Evolutionary conservation across 441 rosid species (phyloP), one percentile per base, ranked within the genome.

Genomic region (Eruca vesicaria): DNA sequence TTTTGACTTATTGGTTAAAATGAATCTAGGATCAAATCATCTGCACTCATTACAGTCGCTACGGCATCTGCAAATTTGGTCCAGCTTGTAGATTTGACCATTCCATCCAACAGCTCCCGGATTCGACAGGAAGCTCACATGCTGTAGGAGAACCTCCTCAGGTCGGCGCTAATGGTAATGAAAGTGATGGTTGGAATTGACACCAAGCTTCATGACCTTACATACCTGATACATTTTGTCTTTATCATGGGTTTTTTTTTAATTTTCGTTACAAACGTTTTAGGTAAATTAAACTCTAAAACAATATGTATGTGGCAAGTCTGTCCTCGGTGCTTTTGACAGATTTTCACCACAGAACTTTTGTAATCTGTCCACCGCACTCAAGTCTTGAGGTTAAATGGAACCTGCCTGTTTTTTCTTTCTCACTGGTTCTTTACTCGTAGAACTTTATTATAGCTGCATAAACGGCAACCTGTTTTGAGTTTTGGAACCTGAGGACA

Each of bases 81-180:
- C 98, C 96, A 57, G 90, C 92, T 18, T 94, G 99, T 82, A 96
- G 84, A 82, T 96, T 88, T 63, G 88, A 92, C 86, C 99, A 96
- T 82, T 88, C 98, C 6, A 18, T 20, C 9, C 80, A 23, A 23
- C 26, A 71, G 64, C 64, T 6, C 3, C 12, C 66, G 5, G 45
- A 43, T 33, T 5, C 72, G 1, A 16, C 68, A n/a, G 63, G 28
- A 66, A 55, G 64, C 80, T 59, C 77, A 36, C 58, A 35, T n/a
- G 52, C 50, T 1, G 35, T 60, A 11, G 62, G 14, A 36, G 80
- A 77, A 66, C 57, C 68, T 71, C 63, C 68, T 66, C 68, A 65
- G 56, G 63, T 18, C 7, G 48, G 48, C 14, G 48, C 20, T 18
- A 66, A 77, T 77, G 76, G 72, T 19, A 65, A 66, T 58, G 80